A percentile compares a stretch with the other conserved stretches of the same genome.
Evolutionary conservation across 2,329 filamentous ascomycete species (phyloP).

Genomic region (Curvularia sp.): DNA sequence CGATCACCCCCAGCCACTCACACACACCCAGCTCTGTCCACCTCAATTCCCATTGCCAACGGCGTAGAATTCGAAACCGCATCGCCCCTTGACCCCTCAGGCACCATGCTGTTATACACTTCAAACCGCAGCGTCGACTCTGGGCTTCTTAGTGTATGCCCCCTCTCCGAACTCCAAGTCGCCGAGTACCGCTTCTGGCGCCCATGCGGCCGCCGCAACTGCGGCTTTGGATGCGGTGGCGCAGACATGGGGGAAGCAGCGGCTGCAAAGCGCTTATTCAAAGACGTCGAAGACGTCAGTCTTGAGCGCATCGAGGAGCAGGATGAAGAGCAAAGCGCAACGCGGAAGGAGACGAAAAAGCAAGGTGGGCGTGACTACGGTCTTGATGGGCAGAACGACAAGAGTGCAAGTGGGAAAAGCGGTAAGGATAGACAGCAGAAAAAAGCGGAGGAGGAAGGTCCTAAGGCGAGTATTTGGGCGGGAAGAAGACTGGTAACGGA

Average conservation of each 20-base stretch:
- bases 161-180: slow-evolving; percentile 44
- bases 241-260: slow-evolving; percentile 36
- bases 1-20: not conserved
- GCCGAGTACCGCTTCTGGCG: slow-evolving; percentile 50
- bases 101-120: slow-evolving; percentile 42
- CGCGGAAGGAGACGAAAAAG: not conserved
- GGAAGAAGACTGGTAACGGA: slow-evolving; percentile 22
- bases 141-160: slow-evolving; percentile 40
- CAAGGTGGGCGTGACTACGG: slow-evolving; percentile 1
- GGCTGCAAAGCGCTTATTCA: slow-evolving; percentile 45
- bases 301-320: not conserved
- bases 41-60: slow-evolving; percentile 40
- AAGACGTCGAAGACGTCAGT: slow-evolving; percentile 29
- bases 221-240: slow-evolving; percentile 45
- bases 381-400: slow-evolving; percentile 11
- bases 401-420: not conserved
- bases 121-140: slow-evolving; percentile 38
- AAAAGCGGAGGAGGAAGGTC: not conserved
- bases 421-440: not conserved
- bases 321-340: not conserved
- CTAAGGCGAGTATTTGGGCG: slow-evolving; percentile 20
- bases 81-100: slow-evolving; percentile 38
- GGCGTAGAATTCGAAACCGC: slow-evolving; percentile 33
- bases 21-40: not conserved
- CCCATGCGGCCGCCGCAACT: slow-evolving; percentile 40